These are phyloP conservation scores for Lepidopterella palustris DNA, from an alignment of 495 filamentous ascomycete species.

Conservation along the genomic window DNA sequence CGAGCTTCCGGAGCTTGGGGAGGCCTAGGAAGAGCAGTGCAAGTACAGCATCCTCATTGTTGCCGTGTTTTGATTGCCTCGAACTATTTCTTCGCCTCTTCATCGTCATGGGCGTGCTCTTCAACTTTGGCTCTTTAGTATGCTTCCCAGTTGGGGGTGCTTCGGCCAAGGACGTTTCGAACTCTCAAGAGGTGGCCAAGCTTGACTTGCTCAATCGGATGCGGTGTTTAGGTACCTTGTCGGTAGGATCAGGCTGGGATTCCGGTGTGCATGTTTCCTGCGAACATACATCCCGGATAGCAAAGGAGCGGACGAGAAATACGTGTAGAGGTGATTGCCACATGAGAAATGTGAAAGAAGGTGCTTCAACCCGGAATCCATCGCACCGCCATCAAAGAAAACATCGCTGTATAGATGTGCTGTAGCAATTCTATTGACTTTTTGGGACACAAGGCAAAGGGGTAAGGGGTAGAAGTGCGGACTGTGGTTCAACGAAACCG, in stretches of 20 bases:
- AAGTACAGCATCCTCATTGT: background rate
- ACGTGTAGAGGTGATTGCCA: constrained; percentile 1
- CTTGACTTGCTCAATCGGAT: too few relatives aligned
- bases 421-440: constrained; percentile 4
- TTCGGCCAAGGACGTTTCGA: background rate
- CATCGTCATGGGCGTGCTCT: background rate
- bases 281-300: background rate
- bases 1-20: background rate
- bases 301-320: background rate
- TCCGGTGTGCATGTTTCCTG: background rate
- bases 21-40: background rate
- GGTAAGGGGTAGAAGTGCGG: background rate
- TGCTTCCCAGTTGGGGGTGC: background rate
- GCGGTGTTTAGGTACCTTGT: background rate
- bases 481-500: background rate
- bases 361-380: background rate
- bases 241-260: background rate
- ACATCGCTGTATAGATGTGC: constrained; percentile 1
- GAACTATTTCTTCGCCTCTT: constrained; percentile 1
- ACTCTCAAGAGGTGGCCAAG: too few relatives aligned
- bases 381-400: background rate
- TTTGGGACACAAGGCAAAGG: background rate
- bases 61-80: constrained; percentile 1
- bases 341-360: constrained; percentile 4
- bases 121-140: background rate